Percentiles rank a stretch among this genome's conserved stretches.
These are phyloP conservation scores for Davidsoniella neocaledoniae DNA, from an alignment of 2,329 filamentous ascomycete genomes.

Conservation along the genomic window DNA sequence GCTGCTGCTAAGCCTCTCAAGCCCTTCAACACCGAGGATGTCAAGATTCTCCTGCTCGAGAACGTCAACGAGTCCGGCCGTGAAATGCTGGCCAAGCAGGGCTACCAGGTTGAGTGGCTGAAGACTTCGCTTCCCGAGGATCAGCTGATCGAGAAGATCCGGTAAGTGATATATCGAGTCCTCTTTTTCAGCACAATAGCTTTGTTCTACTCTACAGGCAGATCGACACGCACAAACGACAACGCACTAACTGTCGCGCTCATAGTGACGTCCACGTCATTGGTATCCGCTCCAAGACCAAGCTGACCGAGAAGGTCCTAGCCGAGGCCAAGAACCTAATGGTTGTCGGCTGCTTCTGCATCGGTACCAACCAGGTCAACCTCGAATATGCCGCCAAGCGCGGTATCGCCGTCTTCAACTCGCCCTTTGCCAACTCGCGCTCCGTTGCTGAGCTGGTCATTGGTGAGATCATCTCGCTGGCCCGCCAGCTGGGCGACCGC, in stretches of 20 bases:
- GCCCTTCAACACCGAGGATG: conserved; percentile 87
- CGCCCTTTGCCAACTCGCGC: conserved; percentile 93
- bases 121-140: conserved; percentile 86
- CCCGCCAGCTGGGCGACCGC: conserved; percentile 82
- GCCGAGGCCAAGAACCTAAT: conserved; percentile 84
- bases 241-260: background rate
- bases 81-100: conserved; percentile 66
- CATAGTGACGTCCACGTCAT: conserved; percentile 84
- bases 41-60: conserved; percentile 89
- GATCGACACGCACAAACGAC: too few species aligned
- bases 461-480: conserved; percentile 77
- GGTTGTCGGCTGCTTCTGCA: conserved; percentile 96
- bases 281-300: conserved; percentile 95
- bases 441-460: conserved; percentile 95
- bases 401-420: conserved; percentile 97
- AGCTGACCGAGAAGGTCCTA: conserved; percentile 72
- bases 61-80: conserved; percentile 87
- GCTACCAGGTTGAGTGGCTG: conserved; percentile 86
- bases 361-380: conserved; percentile 92
- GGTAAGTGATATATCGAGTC: conserved; percentile 33
- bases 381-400: conserved; percentile 65
- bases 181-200: background rate
- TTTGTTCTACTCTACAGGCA: too few species aligned
- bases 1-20: conserved; percentile 57
- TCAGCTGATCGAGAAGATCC: conserved; percentile 91